Conservation (phyloP, 768 basidiomycete species). For the Mycena filopes region DNA sequence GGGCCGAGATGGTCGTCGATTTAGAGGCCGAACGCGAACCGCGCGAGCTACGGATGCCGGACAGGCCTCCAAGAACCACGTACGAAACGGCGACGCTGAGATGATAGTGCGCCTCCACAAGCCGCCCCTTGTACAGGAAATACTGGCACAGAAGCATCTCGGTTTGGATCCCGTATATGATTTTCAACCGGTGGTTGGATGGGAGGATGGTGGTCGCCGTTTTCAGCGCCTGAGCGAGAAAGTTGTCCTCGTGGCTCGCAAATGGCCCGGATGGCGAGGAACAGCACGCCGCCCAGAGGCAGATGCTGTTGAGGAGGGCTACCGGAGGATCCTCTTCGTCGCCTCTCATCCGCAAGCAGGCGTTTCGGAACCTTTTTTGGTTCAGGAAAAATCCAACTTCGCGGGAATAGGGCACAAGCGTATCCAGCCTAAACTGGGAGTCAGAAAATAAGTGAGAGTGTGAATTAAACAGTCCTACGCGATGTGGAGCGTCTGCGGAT, state of each 20-base stretch:
- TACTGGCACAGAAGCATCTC: constrained; percentile 56
- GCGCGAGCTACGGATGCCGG: constrained; percentile 5
- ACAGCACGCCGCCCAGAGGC: constrained; percentile 44
- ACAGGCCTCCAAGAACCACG: constrained; percentile 28
- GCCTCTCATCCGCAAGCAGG: constrained; percentile 10
- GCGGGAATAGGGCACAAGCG: neutral
- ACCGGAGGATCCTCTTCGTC: constrained; percentile 14
- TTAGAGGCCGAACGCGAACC: constrained; percentile 22
- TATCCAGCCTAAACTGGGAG: constrained; percentile 11
- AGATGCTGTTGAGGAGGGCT: constrained; percentile 40
- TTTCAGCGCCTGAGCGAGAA: constrained; percentile 48
- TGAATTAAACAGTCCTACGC: constrained; percentile 3
- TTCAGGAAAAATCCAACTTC: constrained; percentile 28
- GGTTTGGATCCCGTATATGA: constrained; percentile 48
- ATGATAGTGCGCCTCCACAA: constrained; percentile 55
- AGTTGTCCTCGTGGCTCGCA: constrained; percentile 37
- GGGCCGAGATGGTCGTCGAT: neutral
- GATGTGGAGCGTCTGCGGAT: neutral
- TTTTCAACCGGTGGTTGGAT: constrained; percentile 42
- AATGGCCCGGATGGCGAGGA: constrained; percentile 33
- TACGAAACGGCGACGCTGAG: constrained; percentile 49
- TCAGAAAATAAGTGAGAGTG: neutral
- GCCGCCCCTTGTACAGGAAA: constrained; percentile 53
- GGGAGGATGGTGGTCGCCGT: constrained; percentile 41
- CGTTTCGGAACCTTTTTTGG: constrained; percentile 9